phyloP scores from a whole-genome alignment of 2,329 filamentous ascomycete species.

The Pseudocercospora ulei region DNA sequence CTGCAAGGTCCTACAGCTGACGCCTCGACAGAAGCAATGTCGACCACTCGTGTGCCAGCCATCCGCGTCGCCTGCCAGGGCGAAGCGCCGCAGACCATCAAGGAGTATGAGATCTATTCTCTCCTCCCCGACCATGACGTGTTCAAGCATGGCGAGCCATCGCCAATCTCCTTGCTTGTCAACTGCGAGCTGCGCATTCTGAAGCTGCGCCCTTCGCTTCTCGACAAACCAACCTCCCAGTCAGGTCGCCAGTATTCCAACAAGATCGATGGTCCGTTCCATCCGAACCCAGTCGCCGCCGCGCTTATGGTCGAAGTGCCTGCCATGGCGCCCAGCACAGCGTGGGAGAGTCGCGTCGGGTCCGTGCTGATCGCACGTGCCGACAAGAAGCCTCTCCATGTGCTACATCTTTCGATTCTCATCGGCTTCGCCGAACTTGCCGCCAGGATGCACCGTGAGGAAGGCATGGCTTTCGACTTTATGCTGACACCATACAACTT shows the following conservation, averaged over 20 bases:
- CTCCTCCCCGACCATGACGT: constrained; percentile 2
- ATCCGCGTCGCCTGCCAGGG: constrained; percentile 6
- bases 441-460: too few relatives aligned
- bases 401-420: constrained; percentile 1
- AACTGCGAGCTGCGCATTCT: neutral
- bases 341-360: constrained; percentile 3
- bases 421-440: neutral
- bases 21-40: constrained; percentile 2
- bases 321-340: neutral
- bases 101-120: constrained; percentile 6
- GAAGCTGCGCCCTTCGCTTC: constrained; percentile 8
- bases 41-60: neutral
- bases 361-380: constrained; percentile 7
- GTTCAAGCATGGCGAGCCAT: constrained; percentile 3
- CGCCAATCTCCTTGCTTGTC: neutral
- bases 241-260: neutral
- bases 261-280: constrained; percentile 2
- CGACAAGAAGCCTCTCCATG: constrained; percentile 2
- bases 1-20: too few relatives aligned
- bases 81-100: neutral
- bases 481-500: too few relatives aligned
- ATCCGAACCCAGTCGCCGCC: neutral
- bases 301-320: constrained; percentile 4
- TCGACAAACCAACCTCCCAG: neutral
- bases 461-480: too few relatives aligned